phyloP scores from a whole-genome alignment of 148 eudicot species.

The Spergularia marina region DNA sequence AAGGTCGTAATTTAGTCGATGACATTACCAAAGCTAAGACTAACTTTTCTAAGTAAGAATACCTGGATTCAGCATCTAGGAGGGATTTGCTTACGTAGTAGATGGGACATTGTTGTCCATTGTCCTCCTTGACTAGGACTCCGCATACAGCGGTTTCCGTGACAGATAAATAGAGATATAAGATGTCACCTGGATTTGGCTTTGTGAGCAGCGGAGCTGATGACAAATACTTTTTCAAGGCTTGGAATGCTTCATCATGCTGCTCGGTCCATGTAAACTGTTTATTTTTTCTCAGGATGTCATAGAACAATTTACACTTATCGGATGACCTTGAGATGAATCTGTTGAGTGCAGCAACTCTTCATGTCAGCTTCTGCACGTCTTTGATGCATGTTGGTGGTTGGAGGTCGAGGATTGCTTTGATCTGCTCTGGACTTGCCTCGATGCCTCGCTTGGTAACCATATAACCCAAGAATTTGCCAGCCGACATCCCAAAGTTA shows the following conservation, averaged over 20 bases:
- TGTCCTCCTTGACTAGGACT: not conserved
- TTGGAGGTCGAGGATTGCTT: not conserved
- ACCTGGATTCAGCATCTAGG: not conserved
- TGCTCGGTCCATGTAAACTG: not conserved
- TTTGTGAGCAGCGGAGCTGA: not conserved
- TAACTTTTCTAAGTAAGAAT: not conserved
- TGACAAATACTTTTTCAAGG: too few relatives aligned
- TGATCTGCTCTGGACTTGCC: not conserved
- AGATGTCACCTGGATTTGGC: not conserved
- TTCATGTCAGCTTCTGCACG: too few relatives aligned
- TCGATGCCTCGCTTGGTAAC: not conserved
- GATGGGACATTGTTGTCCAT: not conserved
- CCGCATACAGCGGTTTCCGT: not conserved
- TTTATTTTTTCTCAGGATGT: not conserved
- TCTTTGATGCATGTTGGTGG: not conserved
- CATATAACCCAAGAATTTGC: not conserved
- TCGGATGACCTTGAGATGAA: not conserved
- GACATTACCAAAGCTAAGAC: not conserved
- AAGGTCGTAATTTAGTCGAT: not conserved
- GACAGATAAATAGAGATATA: not conserved
- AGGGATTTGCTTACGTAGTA: too few relatives aligned
- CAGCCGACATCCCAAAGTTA: not conserved
- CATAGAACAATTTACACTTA: not conserved
- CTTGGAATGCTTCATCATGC: not conserved
- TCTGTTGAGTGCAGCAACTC: not conserved